Conservation (phyloP, 768 basidiomycete genomes). For the Lactarius trivialis region DNA sequence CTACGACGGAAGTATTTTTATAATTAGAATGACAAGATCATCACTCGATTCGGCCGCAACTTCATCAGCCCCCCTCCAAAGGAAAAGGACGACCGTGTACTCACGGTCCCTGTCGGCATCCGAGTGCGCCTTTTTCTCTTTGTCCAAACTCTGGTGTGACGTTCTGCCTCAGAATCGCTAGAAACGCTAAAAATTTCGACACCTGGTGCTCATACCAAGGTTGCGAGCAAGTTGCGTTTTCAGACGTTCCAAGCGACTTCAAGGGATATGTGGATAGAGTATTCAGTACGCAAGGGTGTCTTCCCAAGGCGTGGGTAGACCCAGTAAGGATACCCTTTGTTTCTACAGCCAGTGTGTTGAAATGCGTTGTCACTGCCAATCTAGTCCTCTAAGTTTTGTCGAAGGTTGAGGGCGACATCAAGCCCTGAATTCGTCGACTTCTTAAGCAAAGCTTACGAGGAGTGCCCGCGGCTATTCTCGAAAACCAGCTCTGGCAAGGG, state of each 20-base stretch:
- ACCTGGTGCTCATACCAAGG: constrained; percentile 44
- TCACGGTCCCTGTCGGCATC: constrained; percentile 13
- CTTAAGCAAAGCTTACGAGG: constrained; percentile 29
- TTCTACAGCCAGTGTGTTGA: neutral
- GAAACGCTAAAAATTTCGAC: constrained; percentile 43
- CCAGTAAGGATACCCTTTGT: constrained; percentile 29
- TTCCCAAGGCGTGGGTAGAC: constrained; percentile 40
- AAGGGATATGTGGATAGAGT: constrained; percentile 34
- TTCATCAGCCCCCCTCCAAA: neutral
- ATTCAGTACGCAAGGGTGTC: constrained; percentile 32
- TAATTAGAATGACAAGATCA: constrained; percentile 6
- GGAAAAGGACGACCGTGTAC: neutral
- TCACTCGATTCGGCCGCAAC: constrained; percentile 14
- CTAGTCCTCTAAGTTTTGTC: constrained; percentile 28
- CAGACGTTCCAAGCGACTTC: constrained; percentile 39
- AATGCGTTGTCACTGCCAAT: neutral
- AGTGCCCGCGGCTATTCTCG: constrained; percentile 38
- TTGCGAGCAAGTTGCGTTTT: constrained; percentile 43
- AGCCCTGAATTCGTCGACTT: constrained; percentile 31
- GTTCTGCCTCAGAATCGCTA: constrained; percentile 37
- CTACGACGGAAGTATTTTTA: neutral
- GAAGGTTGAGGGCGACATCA: constrained; percentile 25
- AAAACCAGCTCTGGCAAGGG: constrained; percentile 22
- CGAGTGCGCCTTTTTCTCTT: constrained; percentile 1
- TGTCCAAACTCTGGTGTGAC: neutral